Conservation (phyloP, 176 grass and related monocot genomes). For the Musa acuminata region DNA sequence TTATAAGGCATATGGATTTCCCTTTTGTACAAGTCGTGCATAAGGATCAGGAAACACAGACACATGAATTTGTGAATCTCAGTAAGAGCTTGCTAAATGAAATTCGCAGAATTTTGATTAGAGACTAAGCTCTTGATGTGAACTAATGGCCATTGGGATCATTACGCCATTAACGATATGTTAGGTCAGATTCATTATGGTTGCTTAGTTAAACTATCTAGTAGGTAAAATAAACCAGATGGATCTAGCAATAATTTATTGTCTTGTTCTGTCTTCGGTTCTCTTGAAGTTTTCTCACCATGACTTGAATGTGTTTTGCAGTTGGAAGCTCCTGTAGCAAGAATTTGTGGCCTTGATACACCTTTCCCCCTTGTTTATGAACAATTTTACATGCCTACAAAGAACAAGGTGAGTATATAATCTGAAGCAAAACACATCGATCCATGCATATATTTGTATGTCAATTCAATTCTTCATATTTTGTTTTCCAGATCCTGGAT, state of each 20-base stretch:
- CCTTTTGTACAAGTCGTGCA: too few relatives aligned
- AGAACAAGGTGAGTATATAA: slow-evolving; percentile 57
- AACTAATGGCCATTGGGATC: too few relatives aligned
- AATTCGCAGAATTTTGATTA: too few relatives aligned
- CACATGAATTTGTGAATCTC: too few relatives aligned
- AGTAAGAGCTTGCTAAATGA: too few relatives aligned
- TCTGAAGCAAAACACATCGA: neutral
- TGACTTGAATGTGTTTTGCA: slow-evolving; percentile 4
- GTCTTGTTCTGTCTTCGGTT: neutral
- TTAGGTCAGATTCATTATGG: neutral
- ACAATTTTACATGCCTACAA: slow-evolving; percentile 82
- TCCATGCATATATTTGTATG: neutral
- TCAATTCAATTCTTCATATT: neutral
- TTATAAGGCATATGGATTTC: too few relatives aligned
- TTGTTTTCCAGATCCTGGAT: slow-evolving; percentile 47
- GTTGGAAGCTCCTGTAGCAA: slow-evolving; percentile 77
- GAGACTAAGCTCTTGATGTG: too few relatives aligned
- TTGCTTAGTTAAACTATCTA: neutral
- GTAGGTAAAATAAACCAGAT: too few relatives aligned
- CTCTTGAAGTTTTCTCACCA: neutral
- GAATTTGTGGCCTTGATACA: slow-evolving; percentile 82
- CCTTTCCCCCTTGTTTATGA: slow-evolving; percentile 92
- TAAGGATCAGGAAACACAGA: too few relatives aligned
- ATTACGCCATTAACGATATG: too few relatives aligned
- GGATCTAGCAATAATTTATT: too few relatives aligned